A percentile compares a stretch with the other conserved stretches of the same genome.
Evolutionary conservation across 768 basidiomycete species (phyloP).

Genomic region (Pleurotus cornucopiae): DNA sequence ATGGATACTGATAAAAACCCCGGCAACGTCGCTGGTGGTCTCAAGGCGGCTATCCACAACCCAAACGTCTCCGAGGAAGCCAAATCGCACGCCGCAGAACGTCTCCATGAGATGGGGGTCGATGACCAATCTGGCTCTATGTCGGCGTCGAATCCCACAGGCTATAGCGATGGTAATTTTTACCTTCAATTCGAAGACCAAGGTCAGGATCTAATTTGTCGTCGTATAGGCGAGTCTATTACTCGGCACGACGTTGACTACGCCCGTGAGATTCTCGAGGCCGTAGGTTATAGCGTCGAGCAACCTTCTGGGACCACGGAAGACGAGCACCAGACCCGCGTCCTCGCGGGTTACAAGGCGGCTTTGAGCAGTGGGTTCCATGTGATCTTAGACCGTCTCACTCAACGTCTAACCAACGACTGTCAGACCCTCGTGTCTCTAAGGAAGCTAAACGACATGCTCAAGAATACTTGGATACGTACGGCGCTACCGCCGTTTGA

Average conservation of each 20-base stretch:
- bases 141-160: neutral
- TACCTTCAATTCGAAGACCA: neutral
- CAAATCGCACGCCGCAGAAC: conserved; percentile 39
- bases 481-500: conserved; percentile 14
- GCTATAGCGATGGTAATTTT: conserved; percentile 40
- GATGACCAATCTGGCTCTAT: neutral
- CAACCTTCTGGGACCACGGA: conserved; percentile 17
- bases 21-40: conserved; percentile 47
- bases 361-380: conserved; percentile 36
- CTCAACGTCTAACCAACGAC: neutral
- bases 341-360: conserved; percentile 55
- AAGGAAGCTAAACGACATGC: conserved; percentile 47
- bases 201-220: neutral
- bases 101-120: conserved; percentile 27
- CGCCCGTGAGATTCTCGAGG: conserved; percentile 49
- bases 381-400: neutral
- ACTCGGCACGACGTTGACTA: conserved; percentile 49
- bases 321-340: conserved; percentile 40
- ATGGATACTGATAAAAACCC: conserved; percentile 29
- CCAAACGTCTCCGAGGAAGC: conserved; percentile 51
- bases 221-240: conserved; percentile 33
- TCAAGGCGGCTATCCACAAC: conserved; percentile 52
- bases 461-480: conserved; percentile 29
- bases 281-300: conserved; percentile 32
- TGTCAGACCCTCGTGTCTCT: conserved; percentile 41